Evolutionary conservation across 1,284 basidiomycete genomes (phyloP).

Genomic region (Sporisorium exsertum): DNA sequence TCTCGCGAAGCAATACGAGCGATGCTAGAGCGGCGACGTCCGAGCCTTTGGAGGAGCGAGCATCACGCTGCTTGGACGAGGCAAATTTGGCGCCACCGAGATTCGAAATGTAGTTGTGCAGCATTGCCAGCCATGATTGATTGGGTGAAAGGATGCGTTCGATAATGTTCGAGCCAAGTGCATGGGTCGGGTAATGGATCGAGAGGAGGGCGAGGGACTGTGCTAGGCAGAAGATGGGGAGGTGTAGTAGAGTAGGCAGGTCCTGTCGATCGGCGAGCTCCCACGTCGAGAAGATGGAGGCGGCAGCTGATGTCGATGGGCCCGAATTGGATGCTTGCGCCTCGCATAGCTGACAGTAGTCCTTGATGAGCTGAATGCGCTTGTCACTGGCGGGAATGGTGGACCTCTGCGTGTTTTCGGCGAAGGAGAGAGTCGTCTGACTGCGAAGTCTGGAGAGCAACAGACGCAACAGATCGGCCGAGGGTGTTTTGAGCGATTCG

Average conservation of each 20-base stretch:
- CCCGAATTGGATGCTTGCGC: slow-evolving; percentile 32
- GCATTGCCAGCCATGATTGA: slow-evolving; percentile 50
- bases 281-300: slow-evolving; percentile 45
- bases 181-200: slow-evolving; percentile 61
- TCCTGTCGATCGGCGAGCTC: slow-evolving; percentile 46
- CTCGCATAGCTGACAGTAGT: slow-evolving; percentile 51
- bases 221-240: slow-evolving; percentile 60
- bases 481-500: slow-evolving; percentile 41
- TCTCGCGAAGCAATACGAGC: slow-evolving; percentile 53
- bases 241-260: slow-evolving; percentile 44
- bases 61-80: slow-evolving; percentile 25
- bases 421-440: slow-evolving; percentile 40
- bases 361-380: slow-evolving; percentile 41
- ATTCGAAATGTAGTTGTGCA: slow-evolving; percentile 55
- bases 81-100: slow-evolving; percentile 29
- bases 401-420: slow-evolving; percentile 40
- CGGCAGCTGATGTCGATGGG: slow-evolving; percentile 27
- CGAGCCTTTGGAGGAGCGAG: slow-evolving; percentile 24
- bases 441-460: slow-evolving; percentile 40
- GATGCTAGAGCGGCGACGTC: slow-evolving; percentile 51
- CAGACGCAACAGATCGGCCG: slow-evolving; percentile 39
- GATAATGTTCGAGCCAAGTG: slow-evolving; percentile 55
- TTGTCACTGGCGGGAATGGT: slow-evolving; percentile 41
- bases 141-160: slow-evolving; percentile 46
- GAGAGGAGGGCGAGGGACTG: slow-evolving; percentile 60